These are phyloP conservation scores for Pleurotus platypus DNA, from an alignment of 768 basidiomycete species.

Conservation along the genomic window DNA sequence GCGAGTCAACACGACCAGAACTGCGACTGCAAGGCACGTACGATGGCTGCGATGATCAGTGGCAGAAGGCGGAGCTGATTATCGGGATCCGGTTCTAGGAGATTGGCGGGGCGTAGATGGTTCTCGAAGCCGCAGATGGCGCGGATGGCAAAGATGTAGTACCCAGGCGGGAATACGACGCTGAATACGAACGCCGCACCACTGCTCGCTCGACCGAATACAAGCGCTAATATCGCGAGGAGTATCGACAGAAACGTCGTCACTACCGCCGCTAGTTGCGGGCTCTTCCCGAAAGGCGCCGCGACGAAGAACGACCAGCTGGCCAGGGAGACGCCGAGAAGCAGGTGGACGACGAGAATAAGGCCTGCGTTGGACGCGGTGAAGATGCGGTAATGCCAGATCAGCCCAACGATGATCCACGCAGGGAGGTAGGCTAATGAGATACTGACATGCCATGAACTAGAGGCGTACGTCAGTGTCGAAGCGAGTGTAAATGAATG, in stretches of 20 bases:
- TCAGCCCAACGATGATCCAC: conserved; percentile 64
- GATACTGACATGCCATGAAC: conserved; percentile 67
- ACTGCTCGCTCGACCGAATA: conserved; percentile 38
- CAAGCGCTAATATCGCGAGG: conserved; percentile 63
- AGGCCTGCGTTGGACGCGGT: conserved; percentile 53
- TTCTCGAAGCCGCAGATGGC: conserved; percentile 69
- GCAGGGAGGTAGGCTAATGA: conserved; percentile 71
- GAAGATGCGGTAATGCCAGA: conserved; percentile 71
- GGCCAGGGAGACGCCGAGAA: conserved; percentile 64
- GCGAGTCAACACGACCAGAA: not conserved
- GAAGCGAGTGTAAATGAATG: too few species aligned
- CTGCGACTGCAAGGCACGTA: conserved; percentile 25
- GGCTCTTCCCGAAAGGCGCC: conserved; percentile 68
- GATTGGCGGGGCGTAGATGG: conserved; percentile 48
- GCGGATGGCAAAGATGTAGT: conserved; percentile 69
- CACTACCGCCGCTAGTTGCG: conserved; percentile 65
- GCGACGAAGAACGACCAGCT: conserved; percentile 73
- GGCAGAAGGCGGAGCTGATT: conserved; percentile 49
- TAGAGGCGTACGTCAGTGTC: conserved; percentile 18
- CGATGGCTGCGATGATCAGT: conserved; percentile 61
- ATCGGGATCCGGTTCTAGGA: conserved; percentile 60
- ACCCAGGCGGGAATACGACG: conserved; percentile 71
- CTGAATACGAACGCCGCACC: conserved; percentile 59
- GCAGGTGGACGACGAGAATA: conserved; percentile 59
- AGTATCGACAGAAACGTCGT: conserved; percentile 65